phyloP scores from a whole-genome alignment of 148 eudicot species.

The Diospyros kaki region DNA sequence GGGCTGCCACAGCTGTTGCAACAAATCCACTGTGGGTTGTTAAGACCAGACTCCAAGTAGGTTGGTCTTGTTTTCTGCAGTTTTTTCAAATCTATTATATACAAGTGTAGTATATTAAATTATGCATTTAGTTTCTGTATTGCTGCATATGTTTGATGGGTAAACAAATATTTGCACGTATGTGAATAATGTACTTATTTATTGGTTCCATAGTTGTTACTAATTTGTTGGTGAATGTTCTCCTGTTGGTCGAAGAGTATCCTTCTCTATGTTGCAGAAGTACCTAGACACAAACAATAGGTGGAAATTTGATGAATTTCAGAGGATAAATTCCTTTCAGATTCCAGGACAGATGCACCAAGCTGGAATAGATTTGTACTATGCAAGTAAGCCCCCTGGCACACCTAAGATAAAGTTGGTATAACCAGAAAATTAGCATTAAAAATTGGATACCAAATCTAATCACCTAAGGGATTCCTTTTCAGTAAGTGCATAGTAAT shows the following conservation, averaged over 20 bases:
- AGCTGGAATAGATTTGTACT: background rate
- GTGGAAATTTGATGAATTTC: conserved; percentile 4
- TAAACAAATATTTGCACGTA: background rate
- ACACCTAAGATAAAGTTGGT: background rate
- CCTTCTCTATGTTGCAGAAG: background rate
- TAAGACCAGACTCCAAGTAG: conserved; percentile 96
- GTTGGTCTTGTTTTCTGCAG: conserved; percentile 25
- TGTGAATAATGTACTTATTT: background rate
- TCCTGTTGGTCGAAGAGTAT: background rate
- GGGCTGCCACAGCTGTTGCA: conserved; percentile 74
- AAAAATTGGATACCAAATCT: background rate
- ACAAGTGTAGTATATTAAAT: background rate
- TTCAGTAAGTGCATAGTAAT: background rate
- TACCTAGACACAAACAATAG: background rate
- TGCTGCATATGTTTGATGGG: background rate
- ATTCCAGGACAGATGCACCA: background rate
- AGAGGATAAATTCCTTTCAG: background rate
- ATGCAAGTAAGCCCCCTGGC: conserved; percentile 7
- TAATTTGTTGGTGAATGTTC: background rate
- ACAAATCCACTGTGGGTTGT: conserved; percentile 99
- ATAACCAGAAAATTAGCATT: background rate
- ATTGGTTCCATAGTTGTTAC: background rate
- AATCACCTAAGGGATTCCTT: background rate
- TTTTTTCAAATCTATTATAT: background rate
- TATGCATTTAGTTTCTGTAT: background rate